A percentile compares a stretch with the other conserved stretches of the same genome.
phyloP scores from a whole-genome alignment of 768 basidiomycete genomes.

The Lepiota venenata region DNA sequence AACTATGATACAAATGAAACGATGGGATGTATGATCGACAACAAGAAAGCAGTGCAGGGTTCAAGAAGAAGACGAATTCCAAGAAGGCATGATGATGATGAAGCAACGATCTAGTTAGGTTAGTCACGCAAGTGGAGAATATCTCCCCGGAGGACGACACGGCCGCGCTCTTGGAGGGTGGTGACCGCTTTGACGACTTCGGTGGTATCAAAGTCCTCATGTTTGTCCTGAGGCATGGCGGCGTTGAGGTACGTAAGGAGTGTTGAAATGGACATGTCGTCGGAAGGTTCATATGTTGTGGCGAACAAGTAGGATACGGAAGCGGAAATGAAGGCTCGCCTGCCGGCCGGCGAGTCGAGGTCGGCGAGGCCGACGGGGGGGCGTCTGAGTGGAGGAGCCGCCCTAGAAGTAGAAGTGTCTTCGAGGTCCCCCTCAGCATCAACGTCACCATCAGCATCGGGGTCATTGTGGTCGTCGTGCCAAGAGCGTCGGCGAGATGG shows the following conservation, averaged over 20 bases:
- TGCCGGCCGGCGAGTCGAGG: conserved; percentile 54
- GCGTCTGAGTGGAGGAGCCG: conserved; percentile 18
- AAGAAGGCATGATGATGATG: background rate
- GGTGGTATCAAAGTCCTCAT: conserved; percentile 77
- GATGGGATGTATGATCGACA: background rate
- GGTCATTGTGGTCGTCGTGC: conserved; percentile 21
- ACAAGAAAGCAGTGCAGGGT: conserved; percentile 1
- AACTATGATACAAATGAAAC: conserved; percentile 6
- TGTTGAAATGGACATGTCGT: conserved; percentile 68
- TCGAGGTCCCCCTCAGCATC: conserved; percentile 19
- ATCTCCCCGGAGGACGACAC: conserved; percentile 52
- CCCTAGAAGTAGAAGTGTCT: background rate
- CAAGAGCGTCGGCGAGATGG: conserved; percentile 5
- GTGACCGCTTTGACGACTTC: conserved; percentile 59
- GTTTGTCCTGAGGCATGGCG: conserved; percentile 73
- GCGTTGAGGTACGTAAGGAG: conserved; percentile 72
- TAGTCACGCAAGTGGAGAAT: conserved; percentile 18
- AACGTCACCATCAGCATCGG: conserved; percentile 23
- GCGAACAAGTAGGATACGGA: conserved; percentile 64
- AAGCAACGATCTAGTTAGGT: background rate
- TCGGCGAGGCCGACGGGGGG: conserved; percentile 48
- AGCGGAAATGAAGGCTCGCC: conserved; percentile 52
- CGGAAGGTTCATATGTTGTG: conserved; percentile 62
- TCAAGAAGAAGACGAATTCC: conserved; percentile 3
- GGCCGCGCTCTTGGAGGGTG: conserved; percentile 41